Conservation (phyloP, 169 alveolate species). For the Perkinsus marinus region DNA sequence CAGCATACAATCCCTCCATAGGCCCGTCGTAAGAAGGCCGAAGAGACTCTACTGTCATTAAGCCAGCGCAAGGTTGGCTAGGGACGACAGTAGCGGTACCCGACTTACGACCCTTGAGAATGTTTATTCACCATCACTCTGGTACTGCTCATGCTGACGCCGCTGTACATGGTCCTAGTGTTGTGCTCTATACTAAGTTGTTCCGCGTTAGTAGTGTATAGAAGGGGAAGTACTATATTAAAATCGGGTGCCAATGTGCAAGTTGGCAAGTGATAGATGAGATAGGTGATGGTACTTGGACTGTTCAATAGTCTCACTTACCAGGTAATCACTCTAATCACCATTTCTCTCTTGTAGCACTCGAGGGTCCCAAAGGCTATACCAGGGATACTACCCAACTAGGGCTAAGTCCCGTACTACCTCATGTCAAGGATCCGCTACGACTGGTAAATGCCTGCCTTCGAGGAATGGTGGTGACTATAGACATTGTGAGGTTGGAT, state of each 20-base stretch:
- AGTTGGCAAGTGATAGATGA: too few species aligned
- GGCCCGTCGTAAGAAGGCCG: background rate
- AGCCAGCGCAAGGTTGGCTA: background rate
- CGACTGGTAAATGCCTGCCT: background rate
- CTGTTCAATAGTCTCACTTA: too few species aligned
- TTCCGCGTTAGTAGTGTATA: background rate
- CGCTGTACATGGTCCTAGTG: background rate
- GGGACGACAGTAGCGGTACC: background rate
- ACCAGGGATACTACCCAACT: background rate
- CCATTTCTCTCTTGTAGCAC: too few species aligned
- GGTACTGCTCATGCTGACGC: background rate
- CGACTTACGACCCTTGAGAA: background rate
- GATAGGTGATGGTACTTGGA: too few species aligned
- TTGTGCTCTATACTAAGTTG: background rate
- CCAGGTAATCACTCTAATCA: too few species aligned
- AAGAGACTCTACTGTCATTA: background rate
- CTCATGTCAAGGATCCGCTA: background rate
- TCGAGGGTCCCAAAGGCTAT: background rate
- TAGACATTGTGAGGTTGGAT: too few species aligned
- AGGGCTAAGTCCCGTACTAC: background rate
- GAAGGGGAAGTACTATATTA: background rate
- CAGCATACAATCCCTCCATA: background rate
- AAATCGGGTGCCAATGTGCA: too few species aligned
- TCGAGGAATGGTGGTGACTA: background rate
- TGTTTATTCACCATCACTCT: background rate